Evolutionary conservation across 768 basidiomycete genomes (phyloP), one percentile per base, ranked within the genome.

Genomic region (Rickenella mellea): DNA sequence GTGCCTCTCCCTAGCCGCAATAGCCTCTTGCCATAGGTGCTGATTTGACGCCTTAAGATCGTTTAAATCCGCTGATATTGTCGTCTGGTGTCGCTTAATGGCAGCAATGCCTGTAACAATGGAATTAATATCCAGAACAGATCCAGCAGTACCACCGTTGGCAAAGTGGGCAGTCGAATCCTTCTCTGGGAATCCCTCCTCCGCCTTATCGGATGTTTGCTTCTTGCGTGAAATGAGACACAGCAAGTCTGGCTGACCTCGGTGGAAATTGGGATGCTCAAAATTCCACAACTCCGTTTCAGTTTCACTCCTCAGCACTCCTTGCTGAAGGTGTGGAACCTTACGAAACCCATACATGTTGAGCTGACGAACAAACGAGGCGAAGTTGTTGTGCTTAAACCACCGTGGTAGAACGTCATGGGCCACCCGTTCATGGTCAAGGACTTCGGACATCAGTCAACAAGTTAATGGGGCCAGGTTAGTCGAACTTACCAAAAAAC

Each of bases 341-440:
- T 86, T 86, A 72, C 88, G 86, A 60, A 92, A 91, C 42, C 88
- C 88, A 61, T 93, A 96, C 86, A 92, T 92, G 70, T 93, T 96
- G 50, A 93, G 71, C 57, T 96, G 90, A 11, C 90, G 74, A 14
- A 93, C 90, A 52, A 96, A 96, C 26, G 83, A 86, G 44, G 78
- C 76, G 63, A 96, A 98, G 59, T 94, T 96, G 47, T 84, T 80
- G 65, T 98, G 96, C 60, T 99, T 99, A 78, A 97, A 99, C 80
- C 85, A 98, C 31, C 80, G 76, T 3, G 89, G 89, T 6, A 98
- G 76, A 25, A 96, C 77, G 60, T 94, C 85, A 28, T 78, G 77
- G 2, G 89, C 85, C 57, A 98, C 88, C 22, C 80, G 80, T 58
- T 94, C 90, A 52, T 88, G 85, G 60, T 94, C 88, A 27, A 89